Evolutionary conservation across 371 early-diverging fungal genomes (phyloP), one percentile per base, ranked within the genome.

Genomic region (Blakeslea trispora): DNA sequence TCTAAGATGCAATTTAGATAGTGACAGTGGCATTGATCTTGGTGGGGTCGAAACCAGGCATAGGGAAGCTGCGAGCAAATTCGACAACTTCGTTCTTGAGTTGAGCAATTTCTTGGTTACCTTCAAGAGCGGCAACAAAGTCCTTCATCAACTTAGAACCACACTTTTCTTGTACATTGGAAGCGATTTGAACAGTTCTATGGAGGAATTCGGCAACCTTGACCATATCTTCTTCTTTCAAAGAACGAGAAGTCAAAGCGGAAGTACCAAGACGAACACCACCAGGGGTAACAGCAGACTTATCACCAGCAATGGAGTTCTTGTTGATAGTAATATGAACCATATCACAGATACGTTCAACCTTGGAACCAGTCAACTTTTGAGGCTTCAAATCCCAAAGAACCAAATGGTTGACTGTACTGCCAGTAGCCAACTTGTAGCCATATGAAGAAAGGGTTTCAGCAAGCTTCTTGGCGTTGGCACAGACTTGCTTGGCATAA

Each of bases 321-420:
- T 95, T 96, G 88, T 97, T 97, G 59, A 95, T 76, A 19, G 92
- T 91, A 67, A 97, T 93, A 66, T 86, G 83, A 60, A 88, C 92
- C 72, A 89, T 82, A 64, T 99, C 99, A 81, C 99, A 98, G 49
- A 99, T 87, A 77, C 94, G 97, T 81, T 98, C 94, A 43, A 92
- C 78, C 79, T 92, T 92, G 76, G 85, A 84, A 59, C 95, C 95
- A 45, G 92, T 92, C 57, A 94, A 68, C 70, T 90, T 82, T 71
- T 81, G 79, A 52, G 90, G 91, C 71, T 92, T 83, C 63, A 98
- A 77, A 71, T 98, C 96, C 84, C 94, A 85, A 51, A 98, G 87
- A 45, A 97, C 74, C 59, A 96, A 82, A 70, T 98, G 99, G 72
- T 93, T 97, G 64, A 95, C 97, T 23, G 99, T 97, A 28, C 96